Evolutionary conservation across 495 filamentous ascomycete species (phyloP).

Genomic region (Xylaria bambusicola): DNA sequence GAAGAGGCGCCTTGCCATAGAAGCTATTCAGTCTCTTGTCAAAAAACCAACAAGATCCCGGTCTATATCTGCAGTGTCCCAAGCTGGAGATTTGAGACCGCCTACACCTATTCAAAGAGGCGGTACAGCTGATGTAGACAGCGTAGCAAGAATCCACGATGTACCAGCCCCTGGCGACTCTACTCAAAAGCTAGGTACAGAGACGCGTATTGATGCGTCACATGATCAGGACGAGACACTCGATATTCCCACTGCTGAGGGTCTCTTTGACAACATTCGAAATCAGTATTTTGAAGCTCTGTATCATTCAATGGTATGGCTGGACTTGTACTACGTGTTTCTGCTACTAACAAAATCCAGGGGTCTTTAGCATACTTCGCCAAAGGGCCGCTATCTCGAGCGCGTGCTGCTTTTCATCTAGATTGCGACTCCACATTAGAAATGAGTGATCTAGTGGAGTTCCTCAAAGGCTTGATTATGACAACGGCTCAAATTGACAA

Average conservation of each 20-base stretch:
- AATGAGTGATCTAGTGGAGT: conserved; percentile 62
- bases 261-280: conserved; percentile 67
- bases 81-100: conserved; percentile 19
- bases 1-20: conserved; percentile 54
- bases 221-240: conserved; percentile 23
- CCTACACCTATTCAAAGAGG: conserved; percentile 13
- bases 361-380: conserved; percentile 95
- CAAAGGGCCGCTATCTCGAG: conserved; percentile 90
- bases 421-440: conserved; percentile 55
- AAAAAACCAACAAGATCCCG: conserved; percentile 38
- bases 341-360: conserved; percentile 45
- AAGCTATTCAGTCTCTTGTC: conserved; percentile 52
- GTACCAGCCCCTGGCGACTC: conserved; percentile 4
- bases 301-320: conserved; percentile 78
- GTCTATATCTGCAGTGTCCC: conserved; percentile 30
- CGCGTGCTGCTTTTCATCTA: conserved; percentile 72
- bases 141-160: conserved; percentile 13
- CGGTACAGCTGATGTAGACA: conserved; percentile 1
- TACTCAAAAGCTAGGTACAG: background rate
- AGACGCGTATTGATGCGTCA: background rate
- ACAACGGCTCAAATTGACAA: conserved; percentile 77
- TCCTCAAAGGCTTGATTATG: conserved; percentile 70
- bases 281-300: conserved; percentile 83
- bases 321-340: background rate
- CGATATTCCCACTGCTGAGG: conserved; percentile 54